Percentiles rank a stretch among this genome's conserved stretches.
These are phyloP conservation scores for Aspergillus hancockii DNA, from an alignment of 495 filamentous ascomycete genomes.

Conservation along the genomic window DNA sequence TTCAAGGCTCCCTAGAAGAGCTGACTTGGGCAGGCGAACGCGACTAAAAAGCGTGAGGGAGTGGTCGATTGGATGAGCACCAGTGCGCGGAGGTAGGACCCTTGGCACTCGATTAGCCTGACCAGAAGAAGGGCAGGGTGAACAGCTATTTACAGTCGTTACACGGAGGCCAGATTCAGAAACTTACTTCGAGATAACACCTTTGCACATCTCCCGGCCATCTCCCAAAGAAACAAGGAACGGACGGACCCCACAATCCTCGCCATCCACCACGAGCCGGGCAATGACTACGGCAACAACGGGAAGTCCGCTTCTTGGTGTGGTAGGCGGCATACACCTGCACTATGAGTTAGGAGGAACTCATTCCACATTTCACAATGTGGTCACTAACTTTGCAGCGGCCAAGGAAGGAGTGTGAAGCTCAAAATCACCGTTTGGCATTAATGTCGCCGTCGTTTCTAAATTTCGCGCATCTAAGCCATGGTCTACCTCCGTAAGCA, in stretches of 20 bases:
- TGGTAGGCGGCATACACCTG: constrained; percentile 39
- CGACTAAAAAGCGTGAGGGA: constrained; percentile 36
- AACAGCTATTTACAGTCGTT: not conserved
- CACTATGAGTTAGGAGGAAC: not conserved
- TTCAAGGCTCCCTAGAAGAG: constrained; percentile 29
- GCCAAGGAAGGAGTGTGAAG: constrained; percentile 28
- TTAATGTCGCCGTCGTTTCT: constrained; percentile 38
- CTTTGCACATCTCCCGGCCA: constrained; percentile 31
- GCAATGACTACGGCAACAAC: constrained; percentile 36
- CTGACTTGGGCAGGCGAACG: constrained; percentile 28
- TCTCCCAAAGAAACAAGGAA: constrained; percentile 35
- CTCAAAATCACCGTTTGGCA: constrained; percentile 34
- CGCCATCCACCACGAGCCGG: constrained; percentile 28
- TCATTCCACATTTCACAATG: too few species aligned
- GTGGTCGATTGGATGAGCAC: constrained; percentile 35
- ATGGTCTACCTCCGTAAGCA: constrained; percentile 41
- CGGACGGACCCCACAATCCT: constrained; percentile 33
- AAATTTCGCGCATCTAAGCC: constrained; percentile 39
- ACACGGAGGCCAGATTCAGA: not conserved
- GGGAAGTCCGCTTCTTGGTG: constrained; percentile 27
- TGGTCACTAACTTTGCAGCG: constrained; percentile 15
- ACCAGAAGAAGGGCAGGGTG: too few species aligned
- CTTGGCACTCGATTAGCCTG: constrained; percentile 3
- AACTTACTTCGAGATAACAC: constrained; percentile 27
- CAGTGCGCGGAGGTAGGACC: constrained; percentile 26